A percentile compares a stretch with the other conserved stretches of the same genome.
Conservation (phyloP, 179 eudicot species). For the Silene noctiflora region DNA sequence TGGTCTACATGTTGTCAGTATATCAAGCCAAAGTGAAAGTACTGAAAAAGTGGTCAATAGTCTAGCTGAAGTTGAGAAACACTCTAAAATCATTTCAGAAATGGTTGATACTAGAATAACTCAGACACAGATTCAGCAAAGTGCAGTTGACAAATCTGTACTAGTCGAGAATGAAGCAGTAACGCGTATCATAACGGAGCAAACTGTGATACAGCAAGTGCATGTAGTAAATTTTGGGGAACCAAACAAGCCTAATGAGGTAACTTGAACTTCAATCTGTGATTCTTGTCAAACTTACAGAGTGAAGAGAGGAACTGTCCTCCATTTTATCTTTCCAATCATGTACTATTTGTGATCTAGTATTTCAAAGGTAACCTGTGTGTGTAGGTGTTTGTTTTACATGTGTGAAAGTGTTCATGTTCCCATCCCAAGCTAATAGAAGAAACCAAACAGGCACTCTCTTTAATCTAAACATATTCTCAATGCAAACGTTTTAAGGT, state of each 20-base stretch:
- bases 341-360: neutral
- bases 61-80: conserved; percentile 13
- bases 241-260: conserved; percentile 23
- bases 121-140: conserved; percentile 12
- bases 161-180: conserved; percentile 17
- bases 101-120: conserved; percentile 14
- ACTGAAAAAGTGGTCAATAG: conserved; percentile 18
- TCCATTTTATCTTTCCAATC: neutral
- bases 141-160: conserved; percentile 23
- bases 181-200: conserved; percentile 26
- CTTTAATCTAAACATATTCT: neutral
- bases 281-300: neutral
- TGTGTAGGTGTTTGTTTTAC: neutral
- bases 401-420: neutral
- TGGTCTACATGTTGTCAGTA: conserved; percentile 33
- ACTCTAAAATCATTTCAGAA: conserved; percentile 8
- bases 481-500: neutral
- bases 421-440: neutral
- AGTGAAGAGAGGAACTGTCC: conserved; percentile 3
- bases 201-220: conserved; percentile 29
- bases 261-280: conserved; percentile 5
- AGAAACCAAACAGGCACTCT: neutral
- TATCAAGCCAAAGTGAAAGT: conserved; percentile 27
- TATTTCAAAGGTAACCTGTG: neutral
- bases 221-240: conserved; percentile 18